Percentiles rank a stretch among this genome's conserved stretches.
These are phyloP conservation scores for Lasiosphaeria ovina DNA, from an alignment of 495 filamentous ascomycete genomes.

Conservation along the genomic window DNA sequence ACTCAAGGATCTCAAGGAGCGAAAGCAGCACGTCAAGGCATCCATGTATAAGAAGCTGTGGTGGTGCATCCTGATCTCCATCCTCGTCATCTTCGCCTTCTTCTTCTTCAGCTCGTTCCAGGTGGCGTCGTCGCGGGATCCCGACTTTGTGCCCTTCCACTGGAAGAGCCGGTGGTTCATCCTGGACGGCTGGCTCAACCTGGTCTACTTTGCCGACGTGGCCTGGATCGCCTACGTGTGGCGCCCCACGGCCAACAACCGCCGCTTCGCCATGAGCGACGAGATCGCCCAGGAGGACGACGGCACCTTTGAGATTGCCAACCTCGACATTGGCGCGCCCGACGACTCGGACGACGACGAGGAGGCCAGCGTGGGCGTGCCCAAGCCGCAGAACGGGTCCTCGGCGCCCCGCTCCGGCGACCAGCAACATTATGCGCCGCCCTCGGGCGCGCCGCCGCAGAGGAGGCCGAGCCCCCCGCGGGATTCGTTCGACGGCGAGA, in stretches of 20 bases:
- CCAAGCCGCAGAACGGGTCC: constrained; percentile 1
- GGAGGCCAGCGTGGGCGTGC: constrained; percentile 43
- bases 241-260: constrained; percentile 94
- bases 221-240: constrained; percentile 93
- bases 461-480: constrained; percentile 45
- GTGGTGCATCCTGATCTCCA: constrained; percentile 92
- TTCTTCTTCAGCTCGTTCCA: constrained; percentile 93
- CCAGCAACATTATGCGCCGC: constrained; percentile 3
- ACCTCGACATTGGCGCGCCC: constrained; percentile 68
- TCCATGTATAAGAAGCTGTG: constrained; percentile 98
- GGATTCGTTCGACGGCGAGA: constrained; percentile 84
- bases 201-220: constrained; percentile 93
- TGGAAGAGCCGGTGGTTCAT: constrained; percentile 98
- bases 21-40: constrained; percentile 91
- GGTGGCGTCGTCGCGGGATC: constrained; percentile 77
- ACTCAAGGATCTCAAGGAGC: constrained; percentile 90
- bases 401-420: constrained; percentile 9
- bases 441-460: constrained; percentile 11
- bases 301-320: constrained; percentile 87
- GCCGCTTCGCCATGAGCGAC: constrained; percentile 97
- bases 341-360: constrained; percentile 68
- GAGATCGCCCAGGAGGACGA: constrained; percentile 99
- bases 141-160: constrained; percentile 88
- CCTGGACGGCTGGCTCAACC: constrained; percentile 93
- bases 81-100: constrained; percentile 94